These are phyloP conservation scores for Evansstolkia leycettana DNA, from an alignment of 495 filamentous ascomycete species.

Conservation along the genomic window DNA sequence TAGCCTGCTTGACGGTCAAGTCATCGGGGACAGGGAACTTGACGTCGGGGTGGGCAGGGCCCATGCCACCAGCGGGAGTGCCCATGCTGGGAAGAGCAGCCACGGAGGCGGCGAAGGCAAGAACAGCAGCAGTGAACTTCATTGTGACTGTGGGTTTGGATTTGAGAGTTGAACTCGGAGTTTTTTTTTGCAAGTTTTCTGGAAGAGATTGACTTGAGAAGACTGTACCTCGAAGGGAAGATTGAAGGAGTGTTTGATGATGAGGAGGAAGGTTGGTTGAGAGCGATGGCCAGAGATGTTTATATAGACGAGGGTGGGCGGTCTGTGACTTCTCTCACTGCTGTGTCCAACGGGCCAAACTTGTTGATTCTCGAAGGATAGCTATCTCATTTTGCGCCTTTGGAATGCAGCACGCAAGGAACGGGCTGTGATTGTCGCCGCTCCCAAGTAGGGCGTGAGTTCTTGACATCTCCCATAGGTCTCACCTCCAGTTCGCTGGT, in stretches of 20 bases:
- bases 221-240: conserved; percentile 18
- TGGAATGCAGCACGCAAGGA: conserved; percentile 25
- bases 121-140: conserved; percentile 20
- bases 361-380: conserved; percentile 3
- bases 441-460: conserved; percentile 7
- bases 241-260: conserved; percentile 18
- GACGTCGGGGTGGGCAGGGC: conserved; percentile 12
- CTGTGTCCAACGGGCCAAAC: conserved; percentile 2
- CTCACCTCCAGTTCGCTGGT: conserved; percentile 9
- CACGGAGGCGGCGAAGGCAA: conserved; percentile 18
- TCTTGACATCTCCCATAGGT: conserved; percentile 4
- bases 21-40: conserved; percentile 24
- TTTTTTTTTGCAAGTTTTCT: conserved; percentile 5
- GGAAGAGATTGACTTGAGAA: conserved; percentile 10
- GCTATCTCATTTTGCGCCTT: conserved; percentile 8
- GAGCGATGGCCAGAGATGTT: conserved; percentile 9
- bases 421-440: conserved; percentile 9
- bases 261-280: conserved; percentile 12
- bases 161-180: conserved; percentile 17
- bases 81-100: conserved; percentile 13
- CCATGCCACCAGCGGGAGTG: conserved; percentile 2
- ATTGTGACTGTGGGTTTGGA: conserved; percentile 28
- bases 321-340: conserved; percentile 12
- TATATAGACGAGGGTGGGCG: conserved; percentile 27
- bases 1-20: conserved; percentile 34